Base-by-base conservation (phyloP, 495 filamentous ascomycete species). In the Sporormia fimetaria region DNA sequence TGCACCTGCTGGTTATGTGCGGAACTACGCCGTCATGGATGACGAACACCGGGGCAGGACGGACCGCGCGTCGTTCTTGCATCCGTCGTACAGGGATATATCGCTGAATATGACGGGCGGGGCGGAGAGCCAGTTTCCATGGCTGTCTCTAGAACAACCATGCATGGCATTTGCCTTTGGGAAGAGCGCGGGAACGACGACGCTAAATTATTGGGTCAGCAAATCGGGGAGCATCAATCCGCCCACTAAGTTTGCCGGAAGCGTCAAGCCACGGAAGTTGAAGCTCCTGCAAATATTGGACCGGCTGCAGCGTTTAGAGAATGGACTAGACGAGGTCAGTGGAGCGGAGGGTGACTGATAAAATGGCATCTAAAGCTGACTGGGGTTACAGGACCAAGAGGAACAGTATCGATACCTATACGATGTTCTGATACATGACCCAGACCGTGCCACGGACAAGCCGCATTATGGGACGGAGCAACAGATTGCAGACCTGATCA, bases 401-500 rank as follows among this genome's bases (percentile, higher is more conserved):
- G 46, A 58, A 34, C 39, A 58, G 14, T 56, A 60, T 28, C 33
- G 41, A 5, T 53, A 57, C 21, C 51, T 70, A 6, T 67, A 66
- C 41, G 54, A 54, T 14, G 56, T 52, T 21, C 52, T 70, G 33
- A 56, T 70, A 27, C 52, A 64, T 29, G 66, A 70, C 42, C 65
- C 56, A 1, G 65, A 63, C 22, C 53, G 54, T 36, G 56, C 57
- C 38, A 57, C 49, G 21, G 40, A 61, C 20, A 29, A 42, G 17
- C 59, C 61, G 8, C 59, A 65, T 36, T 68, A 74, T 47, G 68
- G 64, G 16, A 68, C 80, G 50, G 75, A 79, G 41, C 68, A 63
- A 51, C 78, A 83, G 52, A 82, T 84, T 33, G 68, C 66, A 14
- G 77, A 82, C 52, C 63, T 84, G 12, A 71, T 81, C 27, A 68